Conservation (phyloP, 169 alveolate genomes). For the Eimeria maxima region DNA sequence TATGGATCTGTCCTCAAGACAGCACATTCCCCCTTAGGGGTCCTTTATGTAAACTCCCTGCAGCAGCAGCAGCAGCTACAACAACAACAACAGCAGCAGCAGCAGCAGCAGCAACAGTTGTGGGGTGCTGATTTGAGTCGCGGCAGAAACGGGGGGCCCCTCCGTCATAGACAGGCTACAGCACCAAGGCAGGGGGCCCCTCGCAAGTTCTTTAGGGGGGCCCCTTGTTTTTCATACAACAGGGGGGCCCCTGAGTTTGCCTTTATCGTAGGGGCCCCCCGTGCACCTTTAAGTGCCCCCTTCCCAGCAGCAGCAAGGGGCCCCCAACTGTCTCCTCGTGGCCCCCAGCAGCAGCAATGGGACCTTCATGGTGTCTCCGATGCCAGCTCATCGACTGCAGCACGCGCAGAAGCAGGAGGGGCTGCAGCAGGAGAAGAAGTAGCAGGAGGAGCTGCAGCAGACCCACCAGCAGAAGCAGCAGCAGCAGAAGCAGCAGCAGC, state of each 20-base stretch:
- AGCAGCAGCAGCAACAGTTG: slow-evolving; percentile 16
- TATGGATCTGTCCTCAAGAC: neutral
- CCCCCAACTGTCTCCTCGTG: neutral
- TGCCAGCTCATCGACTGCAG: neutral
- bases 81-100: slow-evolving; percentile 36
- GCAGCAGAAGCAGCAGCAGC: slow-evolving; percentile 38
- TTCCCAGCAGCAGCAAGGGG: neutral
- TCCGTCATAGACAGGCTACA: neutral
- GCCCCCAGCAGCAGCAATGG: neutral
- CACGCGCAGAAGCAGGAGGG: neutral
- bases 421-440: neutral
- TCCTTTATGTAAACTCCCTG: neutral
- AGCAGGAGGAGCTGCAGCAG: neutral
- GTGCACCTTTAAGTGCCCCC: neutral
- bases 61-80: slow-evolving; percentile 29
- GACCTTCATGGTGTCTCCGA: neutral
- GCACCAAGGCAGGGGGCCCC: neutral
- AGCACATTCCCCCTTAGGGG: neutral
- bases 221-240: neutral
- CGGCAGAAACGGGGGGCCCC: slow-evolving; percentile 4
- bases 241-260: neutral
- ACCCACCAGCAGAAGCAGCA: neutral
- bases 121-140: neutral
- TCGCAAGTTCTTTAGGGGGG: neutral
- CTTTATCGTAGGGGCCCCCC: neutral